These are phyloP conservation scores for Aureobasidium sp. DNA, from an alignment of 2,329 filamentous ascomycete genomes.

Conservation along the genomic window DNA sequence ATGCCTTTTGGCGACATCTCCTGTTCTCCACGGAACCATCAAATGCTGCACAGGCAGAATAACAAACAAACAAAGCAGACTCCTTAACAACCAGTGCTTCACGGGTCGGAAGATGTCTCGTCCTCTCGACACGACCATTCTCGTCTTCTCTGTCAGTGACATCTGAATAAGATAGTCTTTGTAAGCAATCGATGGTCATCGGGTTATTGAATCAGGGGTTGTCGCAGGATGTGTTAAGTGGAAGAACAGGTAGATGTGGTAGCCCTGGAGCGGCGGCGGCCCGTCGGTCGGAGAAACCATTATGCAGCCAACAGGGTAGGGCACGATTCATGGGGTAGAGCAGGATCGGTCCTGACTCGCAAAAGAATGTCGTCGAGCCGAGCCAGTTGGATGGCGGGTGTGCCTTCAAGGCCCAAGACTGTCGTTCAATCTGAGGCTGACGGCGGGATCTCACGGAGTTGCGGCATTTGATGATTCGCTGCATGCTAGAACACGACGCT, in stretches of 20 bases:
- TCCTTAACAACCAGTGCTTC: neutral
- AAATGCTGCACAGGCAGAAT: neutral
- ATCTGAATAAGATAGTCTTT: neutral
- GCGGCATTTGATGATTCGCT: neutral
- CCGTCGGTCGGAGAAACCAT: neutral
- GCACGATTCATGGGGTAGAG: slow-evolving; percentile 4
- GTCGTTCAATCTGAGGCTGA: neutral
- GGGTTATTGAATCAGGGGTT: neutral
- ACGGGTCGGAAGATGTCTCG: neutral
- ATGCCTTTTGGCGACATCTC: neutral
- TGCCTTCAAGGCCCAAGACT: neutral
- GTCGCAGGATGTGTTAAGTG: neutral
- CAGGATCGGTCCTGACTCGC: neutral
- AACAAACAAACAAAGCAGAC: neutral
- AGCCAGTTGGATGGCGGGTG: neutral
- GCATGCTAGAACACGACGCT: neutral
- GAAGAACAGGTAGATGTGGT: neutral
- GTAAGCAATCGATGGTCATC: neutral
- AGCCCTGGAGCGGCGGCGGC: neutral
- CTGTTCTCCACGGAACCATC: neutral
- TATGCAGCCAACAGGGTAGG: neutral
- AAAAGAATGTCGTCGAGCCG: neutral
- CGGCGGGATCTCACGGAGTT: neutral
- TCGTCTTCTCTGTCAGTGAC: neutral
- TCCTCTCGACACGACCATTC: neutral